These are phyloP conservation scores for Nelumbo lutea DNA, from an alignment of 164 flowering plant species.

Conservation along the genomic window DNA sequence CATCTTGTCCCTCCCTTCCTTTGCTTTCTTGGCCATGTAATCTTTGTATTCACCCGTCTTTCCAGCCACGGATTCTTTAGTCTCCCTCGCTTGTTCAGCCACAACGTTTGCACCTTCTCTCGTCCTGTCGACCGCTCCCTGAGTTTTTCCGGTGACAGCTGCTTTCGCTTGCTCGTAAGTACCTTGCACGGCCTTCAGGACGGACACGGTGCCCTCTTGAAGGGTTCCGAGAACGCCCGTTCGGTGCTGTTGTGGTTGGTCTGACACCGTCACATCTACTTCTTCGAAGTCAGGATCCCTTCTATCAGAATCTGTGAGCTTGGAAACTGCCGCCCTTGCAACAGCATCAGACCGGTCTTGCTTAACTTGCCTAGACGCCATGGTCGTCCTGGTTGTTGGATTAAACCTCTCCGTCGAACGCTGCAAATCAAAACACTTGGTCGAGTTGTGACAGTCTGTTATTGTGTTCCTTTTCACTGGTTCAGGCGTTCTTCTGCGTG, in stretches of 20 bases:
- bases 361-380: neutral
- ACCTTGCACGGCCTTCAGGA: neutral
- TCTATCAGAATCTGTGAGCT: conserved; percentile 17
- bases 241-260: conserved; percentile 31
- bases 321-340: neutral
- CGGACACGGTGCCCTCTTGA: neutral
- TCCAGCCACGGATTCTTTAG: conserved; percentile 9
- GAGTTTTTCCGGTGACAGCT: conserved; percentile 21
- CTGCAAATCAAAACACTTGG: too few species aligned
- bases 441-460: too few species aligned
- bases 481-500: too few species aligned
- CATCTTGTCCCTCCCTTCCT: neutral
- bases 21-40: neutral
- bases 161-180: conserved; percentile 55
- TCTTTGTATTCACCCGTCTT: conserved; percentile 3
- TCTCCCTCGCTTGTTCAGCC: conserved; percentile 5
- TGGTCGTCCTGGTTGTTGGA: neutral
- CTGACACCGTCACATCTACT: neutral
- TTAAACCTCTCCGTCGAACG: too few species aligned
- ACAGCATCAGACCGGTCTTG: neutral
- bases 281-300: neutral
- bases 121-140: conserved; percentile 17
- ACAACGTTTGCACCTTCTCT: conserved; percentile 2
- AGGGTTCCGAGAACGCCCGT: neutral
- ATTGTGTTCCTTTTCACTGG: too few species aligned